Conservation (phyloP, 140 eudicot species). For the Ambrosia hybrid region DNA sequence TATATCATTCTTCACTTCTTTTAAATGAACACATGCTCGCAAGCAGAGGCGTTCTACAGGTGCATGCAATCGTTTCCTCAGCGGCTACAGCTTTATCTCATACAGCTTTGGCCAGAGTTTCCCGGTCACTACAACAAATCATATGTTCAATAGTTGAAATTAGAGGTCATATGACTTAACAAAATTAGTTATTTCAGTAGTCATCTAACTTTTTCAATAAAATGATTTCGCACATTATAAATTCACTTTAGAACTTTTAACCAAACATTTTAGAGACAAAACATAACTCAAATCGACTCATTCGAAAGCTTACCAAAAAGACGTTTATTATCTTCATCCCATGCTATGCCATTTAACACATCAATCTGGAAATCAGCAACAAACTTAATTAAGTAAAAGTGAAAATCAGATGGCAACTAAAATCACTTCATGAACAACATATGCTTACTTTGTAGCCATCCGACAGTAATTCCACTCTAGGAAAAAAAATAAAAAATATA, state of each 20-base stretch:
- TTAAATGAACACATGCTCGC: constrained; percentile 43
- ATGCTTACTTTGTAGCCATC: constrained; percentile 59
- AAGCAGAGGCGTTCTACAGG: constrained; percentile 70
- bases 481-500: background rate
- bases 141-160: constrained; percentile 17
- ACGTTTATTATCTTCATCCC: constrained; percentile 70
- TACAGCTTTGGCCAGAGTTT: constrained; percentile 93
- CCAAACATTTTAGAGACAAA: too few species aligned
- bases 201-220: too few species aligned
- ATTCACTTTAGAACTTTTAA: background rate
- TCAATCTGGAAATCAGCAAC: too few species aligned
- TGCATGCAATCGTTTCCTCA: constrained; percentile 40
- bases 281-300: too few species aligned
- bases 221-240: too few species aligned
- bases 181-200: background rate
- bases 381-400: too few species aligned
- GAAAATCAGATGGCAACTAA: too few species aligned
- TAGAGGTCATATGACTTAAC: background rate
- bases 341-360: constrained; percentile 35
- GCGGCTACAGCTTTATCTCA: constrained; percentile 75
- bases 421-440: constrained; percentile 15
- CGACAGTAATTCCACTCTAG: constrained; percentile 56
- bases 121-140: constrained; percentile 73
- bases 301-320: constrained; percentile 35
- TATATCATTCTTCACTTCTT: constrained; percentile 15